phyloP scores from a whole-genome alignment of 345 rosid genomes.

The Gossypium ekmanianum region DNA sequence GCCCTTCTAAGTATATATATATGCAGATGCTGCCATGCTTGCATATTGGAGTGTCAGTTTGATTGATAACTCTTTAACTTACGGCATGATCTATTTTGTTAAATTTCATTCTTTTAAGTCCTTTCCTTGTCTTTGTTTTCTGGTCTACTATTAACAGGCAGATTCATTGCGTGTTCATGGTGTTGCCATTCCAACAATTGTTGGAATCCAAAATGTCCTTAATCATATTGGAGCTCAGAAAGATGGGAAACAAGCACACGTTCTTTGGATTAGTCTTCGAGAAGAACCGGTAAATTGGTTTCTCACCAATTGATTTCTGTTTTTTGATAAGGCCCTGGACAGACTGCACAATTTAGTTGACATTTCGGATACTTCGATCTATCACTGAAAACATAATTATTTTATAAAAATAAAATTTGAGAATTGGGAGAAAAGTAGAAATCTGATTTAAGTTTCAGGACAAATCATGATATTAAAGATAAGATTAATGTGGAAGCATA shows the following conservation, averaged over 20 bases:
- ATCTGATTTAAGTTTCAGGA: background rate
- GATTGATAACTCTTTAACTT: background rate
- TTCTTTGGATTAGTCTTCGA: slow-evolving; percentile 93
- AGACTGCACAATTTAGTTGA: background rate
- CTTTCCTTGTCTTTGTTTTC: background rate
- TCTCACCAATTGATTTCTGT: slow-evolving; percentile 2
- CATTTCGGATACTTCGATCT: background rate
- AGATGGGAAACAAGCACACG: slow-evolving; percentile 50
- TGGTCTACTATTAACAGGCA: slow-evolving; percentile 45
- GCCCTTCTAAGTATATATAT: slow-evolving; percentile 1
- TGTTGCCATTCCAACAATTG: slow-evolving; percentile 84
- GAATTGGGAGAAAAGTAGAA: slow-evolving; percentile 3
- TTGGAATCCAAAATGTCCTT: slow-evolving; percentile 83
- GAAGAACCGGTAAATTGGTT: slow-evolving; percentile 76
- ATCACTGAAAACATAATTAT: background rate
- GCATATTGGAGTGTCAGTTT: slow-evolving; percentile 8
- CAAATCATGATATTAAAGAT: background rate
- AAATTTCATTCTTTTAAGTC: background rate
- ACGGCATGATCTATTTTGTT: background rate
- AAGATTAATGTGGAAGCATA: background rate
- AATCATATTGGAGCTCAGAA: slow-evolving; percentile 72
- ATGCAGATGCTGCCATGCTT: slow-evolving; percentile 14
- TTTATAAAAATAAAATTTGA: background rate
- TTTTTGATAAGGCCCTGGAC: background rate
- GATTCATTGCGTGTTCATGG: slow-evolving; percentile 79